These are phyloP conservation scores for Canavalia gladiata DNA, from an alignment of 306 rosid species.

Conservation along the genomic window DNA sequence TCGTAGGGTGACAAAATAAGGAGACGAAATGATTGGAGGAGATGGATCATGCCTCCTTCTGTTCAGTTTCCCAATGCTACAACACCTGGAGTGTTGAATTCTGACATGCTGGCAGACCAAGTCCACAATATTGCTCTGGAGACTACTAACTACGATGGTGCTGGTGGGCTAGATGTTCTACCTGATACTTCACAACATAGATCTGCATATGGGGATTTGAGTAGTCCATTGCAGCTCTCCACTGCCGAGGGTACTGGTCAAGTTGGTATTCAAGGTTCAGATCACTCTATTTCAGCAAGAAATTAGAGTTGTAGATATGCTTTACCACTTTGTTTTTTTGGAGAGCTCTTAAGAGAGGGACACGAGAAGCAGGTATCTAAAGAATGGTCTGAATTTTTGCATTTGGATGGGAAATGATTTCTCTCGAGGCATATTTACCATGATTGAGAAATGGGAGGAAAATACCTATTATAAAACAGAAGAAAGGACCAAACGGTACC, in stretches of 20 bases:
- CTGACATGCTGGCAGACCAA: constrained; percentile 59
- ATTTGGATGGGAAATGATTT: constrained; percentile 50
- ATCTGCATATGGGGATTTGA: constrained; percentile 47
- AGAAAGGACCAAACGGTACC: constrained; percentile 23
- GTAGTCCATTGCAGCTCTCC: constrained; percentile 51
- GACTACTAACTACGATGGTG: constrained; percentile 38
- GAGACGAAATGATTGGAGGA: constrained; percentile 72
- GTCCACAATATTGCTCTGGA: constrained; percentile 61
- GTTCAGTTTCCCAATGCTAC: constrained; percentile 54
- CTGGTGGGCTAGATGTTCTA: constrained; percentile 41
- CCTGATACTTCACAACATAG: constrained; percentile 45
- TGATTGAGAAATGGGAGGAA: constrained; percentile 45
- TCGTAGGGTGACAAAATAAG: constrained; percentile 84
- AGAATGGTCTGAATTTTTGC: constrained; percentile 48
- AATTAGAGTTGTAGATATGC: constrained; percentile 63
- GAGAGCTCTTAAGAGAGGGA: constrained; percentile 39
- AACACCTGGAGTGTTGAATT: constrained; percentile 50
- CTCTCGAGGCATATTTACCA: constrained; percentile 50
- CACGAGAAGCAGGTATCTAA: constrained; percentile 43
- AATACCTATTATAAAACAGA: constrained; percentile 46
- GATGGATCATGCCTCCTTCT: constrained; percentile 70
- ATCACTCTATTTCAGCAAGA: constrained; percentile 60
- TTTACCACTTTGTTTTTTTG: constrained; percentile 38
- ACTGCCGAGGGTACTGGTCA: constrained; percentile 51
- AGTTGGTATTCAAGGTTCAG: constrained; percentile 54